A percentile compares a stretch with the other conserved stretches of the same genome.
These are phyloP conservation scores for Cyamopsis tetragonoloba DNA, from an alignment of 306 rosid genomes.

Conservation along the genomic window DNA sequence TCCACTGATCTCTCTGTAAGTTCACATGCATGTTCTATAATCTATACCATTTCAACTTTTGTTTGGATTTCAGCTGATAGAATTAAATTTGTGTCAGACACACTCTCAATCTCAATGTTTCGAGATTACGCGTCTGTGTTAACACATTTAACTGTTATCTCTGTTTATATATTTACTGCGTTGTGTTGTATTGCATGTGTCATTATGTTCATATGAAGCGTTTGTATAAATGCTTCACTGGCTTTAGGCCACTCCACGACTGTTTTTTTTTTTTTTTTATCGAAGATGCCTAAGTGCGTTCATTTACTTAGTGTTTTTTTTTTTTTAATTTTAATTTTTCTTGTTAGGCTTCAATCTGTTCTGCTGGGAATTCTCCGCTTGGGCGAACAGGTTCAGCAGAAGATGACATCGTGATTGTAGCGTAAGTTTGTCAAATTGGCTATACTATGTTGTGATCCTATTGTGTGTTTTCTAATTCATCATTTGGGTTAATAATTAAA, in stretches of 20 bases:
- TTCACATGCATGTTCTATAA: not conserved
- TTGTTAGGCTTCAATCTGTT: constrained; percentile 61
- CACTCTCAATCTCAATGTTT: no score
- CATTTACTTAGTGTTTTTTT: not conserved
- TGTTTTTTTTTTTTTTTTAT: no score
- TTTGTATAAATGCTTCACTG: not conserved
- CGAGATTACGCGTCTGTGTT: no score
- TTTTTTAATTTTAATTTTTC: not conserved
- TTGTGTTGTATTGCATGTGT: not conserved
- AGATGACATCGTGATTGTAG: constrained; percentile 87
- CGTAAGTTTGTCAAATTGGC: constrained; percentile 45
- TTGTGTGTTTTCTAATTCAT: not conserved
- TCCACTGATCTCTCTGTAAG: constrained; percentile 61
- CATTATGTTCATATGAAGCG: not conserved
- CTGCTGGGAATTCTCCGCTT: constrained; percentile 47
- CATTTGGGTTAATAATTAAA: no score
- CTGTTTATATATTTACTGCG: no score
- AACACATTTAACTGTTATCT: no score
- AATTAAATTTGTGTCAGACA: no score
- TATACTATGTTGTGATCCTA: no score
- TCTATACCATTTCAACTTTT: not conserved
- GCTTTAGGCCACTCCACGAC: not conserved
- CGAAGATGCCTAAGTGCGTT: no score
- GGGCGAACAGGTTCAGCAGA: constrained; percentile 45
- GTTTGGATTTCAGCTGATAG: no score